Evolutionary conservation across 2,329 filamentous ascomycete species (phyloP), one percentile per base, ranked within the genome.

Genomic region (Epichloe gansuensis): DNA sequence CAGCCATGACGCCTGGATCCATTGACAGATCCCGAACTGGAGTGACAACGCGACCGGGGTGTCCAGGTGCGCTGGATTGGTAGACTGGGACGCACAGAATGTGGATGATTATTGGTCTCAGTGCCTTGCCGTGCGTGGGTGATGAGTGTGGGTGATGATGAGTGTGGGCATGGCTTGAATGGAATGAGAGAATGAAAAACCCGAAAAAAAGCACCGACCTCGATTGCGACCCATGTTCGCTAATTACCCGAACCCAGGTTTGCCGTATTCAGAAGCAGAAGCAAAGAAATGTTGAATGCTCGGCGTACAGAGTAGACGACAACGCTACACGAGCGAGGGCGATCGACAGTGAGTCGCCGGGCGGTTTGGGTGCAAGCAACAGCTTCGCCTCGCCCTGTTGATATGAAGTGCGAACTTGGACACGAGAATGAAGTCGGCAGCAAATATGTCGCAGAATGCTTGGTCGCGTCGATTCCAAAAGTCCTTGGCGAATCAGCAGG

Each of bases 181-280:
- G 54, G 47, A 54, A 23, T 48, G 34, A 47, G 25, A 42, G 21
- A 49, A 38, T 15, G 34, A 49, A 42, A 41, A 43, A 42, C 5
- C 25, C 17, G 9, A 36, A n/a, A 39, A 31, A 39, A 23, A 17
- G 21, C 35, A 76, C 74, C 64, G 68, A 77, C 75, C 75, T 67
- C 75, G 71, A 74, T 74, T 77, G 61, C 74, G 73, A 62, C 66
- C 74, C 74, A 77, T 77, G 57, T 68, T 74, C 42, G 36, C 31
- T 45, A 12, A 46, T 49, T 40, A 34, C 21, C 42, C 49, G 15
- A 9, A 34, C 21, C 42, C 34, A 25, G 42, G 34, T 34, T 11
- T 27, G 27, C 17, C 35, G 42, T 21, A 46, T 39, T 34, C 49
- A 35, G 3, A 40, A 40, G 21, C 9, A n/a, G n/a, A 36, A 15